Evolutionary conservation across 345 rosid genomes (phyloP), one percentile per base, ranked within the genome.

Genomic region (Eutrema japonicum): DNA sequence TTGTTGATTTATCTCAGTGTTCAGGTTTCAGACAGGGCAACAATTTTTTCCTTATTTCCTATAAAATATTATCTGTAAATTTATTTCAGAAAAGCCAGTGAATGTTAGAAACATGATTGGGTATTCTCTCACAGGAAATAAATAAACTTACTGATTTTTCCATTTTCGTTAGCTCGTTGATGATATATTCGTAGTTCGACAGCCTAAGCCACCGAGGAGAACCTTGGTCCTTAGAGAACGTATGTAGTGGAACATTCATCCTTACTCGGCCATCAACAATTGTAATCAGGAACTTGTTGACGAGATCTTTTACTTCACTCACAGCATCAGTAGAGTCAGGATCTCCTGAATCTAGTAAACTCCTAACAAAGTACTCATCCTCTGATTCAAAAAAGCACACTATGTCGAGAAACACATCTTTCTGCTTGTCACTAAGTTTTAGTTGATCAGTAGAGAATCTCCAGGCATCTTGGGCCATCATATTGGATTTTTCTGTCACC

Each of bases 391-490:
- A 75, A 46, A 78, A 78, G 18, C 69, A 67, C n/a, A 67, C 66
- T 26, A 82, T 68, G 38, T 79, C 82, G 6, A 72, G 66, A 59
- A 82, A 82, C 4, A 72, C 52, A 7, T 12, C 32, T 62, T 76
- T 57, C 14, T 58, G 33, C 5, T 4, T 8, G 10, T 47, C 51
- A 47, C 32, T 30, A 3, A 30, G 32, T 30, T 47, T 47, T 16
- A 47, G 27, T 47, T 47, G 51, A 7, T 47, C 26, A 4, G 8
- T 40, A 27, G 13, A 33, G 27, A 42, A 72, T 68, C 40, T 29
- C 30, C 77, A 37, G 3, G 60, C 29, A 3, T 42, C 36, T 1
- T 2, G 42, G 8, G 79, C 60, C 14, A 73, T 50, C 8, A 5
- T n/a, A 35, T 60, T 33, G 40, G 37, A 51, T 12, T 3, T 16